Evolutionary conservation across 2,329 filamentous ascomycete species (phyloP).

Genomic region (Nigrospora oryzae): DNA sequence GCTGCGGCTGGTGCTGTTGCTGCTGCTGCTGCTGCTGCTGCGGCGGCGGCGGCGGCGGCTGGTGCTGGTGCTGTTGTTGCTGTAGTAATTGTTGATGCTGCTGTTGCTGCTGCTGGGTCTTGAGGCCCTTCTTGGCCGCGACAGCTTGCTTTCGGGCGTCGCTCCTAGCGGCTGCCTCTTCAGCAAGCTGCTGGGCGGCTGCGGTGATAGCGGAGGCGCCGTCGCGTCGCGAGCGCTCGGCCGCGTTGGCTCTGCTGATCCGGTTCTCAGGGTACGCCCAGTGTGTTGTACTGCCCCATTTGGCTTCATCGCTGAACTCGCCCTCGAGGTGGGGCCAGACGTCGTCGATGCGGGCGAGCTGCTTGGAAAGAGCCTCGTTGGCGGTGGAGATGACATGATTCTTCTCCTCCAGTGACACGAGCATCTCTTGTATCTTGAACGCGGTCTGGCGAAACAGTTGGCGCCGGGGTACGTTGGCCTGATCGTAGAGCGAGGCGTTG

Average conservation of each 20-base stretch:
- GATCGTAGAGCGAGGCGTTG: slow-evolving; percentile 38
- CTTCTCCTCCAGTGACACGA: slow-evolving; percentile 91
- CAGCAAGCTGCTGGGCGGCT: slow-evolving; percentile 67
- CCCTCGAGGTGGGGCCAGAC: slow-evolving; percentile 78
- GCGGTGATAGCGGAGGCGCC: slow-evolving; percentile 71
- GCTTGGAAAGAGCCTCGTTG: slow-evolving; percentile 79
- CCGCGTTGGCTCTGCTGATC: slow-evolving; percentile 51
- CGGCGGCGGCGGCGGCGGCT: slow-evolving; percentile 54
- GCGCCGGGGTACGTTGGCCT: slow-evolving; percentile 55
- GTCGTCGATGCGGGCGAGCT: slow-evolving; percentile 75
- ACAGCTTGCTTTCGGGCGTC: slow-evolving; percentile 52
- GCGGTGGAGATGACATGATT: slow-evolving; percentile 93
- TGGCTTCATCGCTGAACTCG: slow-evolving; percentile 91
- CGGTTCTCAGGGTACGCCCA: slow-evolving; percentile 94
- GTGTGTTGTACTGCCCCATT: slow-evolving; percentile 82
- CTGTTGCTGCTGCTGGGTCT: slow-evolving; percentile 18
- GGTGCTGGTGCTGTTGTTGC: slow-evolving; percentile 68
- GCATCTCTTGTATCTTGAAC: slow-evolving; percentile 71
- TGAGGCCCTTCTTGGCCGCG: slow-evolving; percentile 61
- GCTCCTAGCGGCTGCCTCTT: slow-evolving; percentile 60
- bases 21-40: background rate
- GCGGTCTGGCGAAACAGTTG: slow-evolving; percentile 73
- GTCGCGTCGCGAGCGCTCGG: slow-evolving; percentile 70
- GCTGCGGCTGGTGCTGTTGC: slow-evolving; percentile 9
- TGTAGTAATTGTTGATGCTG: background rate